Base-by-base conservation (phyloP, 352 stramenopile genomes). In the Globisporangium acanthophoron region DNA sequence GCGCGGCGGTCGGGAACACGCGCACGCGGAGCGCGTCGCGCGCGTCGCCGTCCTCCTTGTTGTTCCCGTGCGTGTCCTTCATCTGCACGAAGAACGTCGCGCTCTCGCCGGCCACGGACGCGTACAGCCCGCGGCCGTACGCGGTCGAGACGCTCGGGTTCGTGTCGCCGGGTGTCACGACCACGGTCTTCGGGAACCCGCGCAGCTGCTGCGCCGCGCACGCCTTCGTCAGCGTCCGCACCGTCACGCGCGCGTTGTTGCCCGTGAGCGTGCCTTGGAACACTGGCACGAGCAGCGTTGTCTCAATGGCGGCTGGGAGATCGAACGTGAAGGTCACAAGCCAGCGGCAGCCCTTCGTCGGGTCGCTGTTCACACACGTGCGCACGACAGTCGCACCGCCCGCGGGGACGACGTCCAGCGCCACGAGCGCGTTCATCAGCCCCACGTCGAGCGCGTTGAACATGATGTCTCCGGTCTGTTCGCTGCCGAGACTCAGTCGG, bases 31-130 rank as follows among this genome's bases (percentile, higher is more conserved):
- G 46, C 6, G 62, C 50, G 11, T 80, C 60, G 18, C 61, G 58
- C 2, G 52, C 47, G 47, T 75, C 58, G 1, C 35, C 65, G 45
- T 83, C 71, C 39, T 91, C 76, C 27, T 70, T 69, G 58, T 95
- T 81, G 65, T 93, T 93, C 16, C 85, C 85, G 43, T 91, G 80
- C 0, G 81, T 93, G 52, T 93, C 85, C 47, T 93, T 93, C 58
- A 88, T 76, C 37, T 95, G 85, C 11, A 93, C 72, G 20, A 73
- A 85, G 56, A 94, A 94, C 1, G 60, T 73, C 9, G 76, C 69
- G 16, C 69, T 52, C 20, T 81, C 45, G 0, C 85, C 83, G 11
- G 85, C 74, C 0, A 72, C 79, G 5, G 76, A 68, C 35, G 72
- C 54, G 31, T 89, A 88, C 15, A 94, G 53, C 0, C 85, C 85